phyloP scores from a whole-genome alignment of 805 yeast species.

The Torulaspora quercuum region DNA sequence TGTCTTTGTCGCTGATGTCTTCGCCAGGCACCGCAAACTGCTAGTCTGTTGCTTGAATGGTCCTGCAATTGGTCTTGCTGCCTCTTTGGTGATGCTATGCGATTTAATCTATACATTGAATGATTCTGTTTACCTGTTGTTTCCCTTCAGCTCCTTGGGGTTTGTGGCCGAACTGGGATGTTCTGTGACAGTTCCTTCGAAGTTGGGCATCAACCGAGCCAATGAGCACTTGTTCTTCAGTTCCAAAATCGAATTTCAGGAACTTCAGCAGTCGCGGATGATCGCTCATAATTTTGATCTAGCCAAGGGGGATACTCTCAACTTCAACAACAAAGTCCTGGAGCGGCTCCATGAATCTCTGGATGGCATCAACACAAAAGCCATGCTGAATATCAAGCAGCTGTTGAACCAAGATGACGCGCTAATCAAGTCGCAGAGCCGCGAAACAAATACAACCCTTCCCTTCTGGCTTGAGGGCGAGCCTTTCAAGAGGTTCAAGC shows the following conservation, averaged over 20 bases:
- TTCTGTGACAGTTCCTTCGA: slow-evolving; percentile 59
- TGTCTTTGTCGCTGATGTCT: slow-evolving; percentile 59
- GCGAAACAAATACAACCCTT: slow-evolving; percentile 23
- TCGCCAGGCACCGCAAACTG: slow-evolving; percentile 66
- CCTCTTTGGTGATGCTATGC: slow-evolving; percentile 66
- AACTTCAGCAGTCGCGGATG: slow-evolving; percentile 53
- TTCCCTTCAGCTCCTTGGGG: slow-evolving; percentile 80
- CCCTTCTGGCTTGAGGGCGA: slow-evolving; percentile 31
- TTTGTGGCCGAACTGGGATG: slow-evolving; percentile 78
- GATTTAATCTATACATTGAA: slow-evolving; percentile 71
- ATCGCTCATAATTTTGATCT: slow-evolving; percentile 53
- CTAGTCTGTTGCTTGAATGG: slow-evolving; percentile 77
- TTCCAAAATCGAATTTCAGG: slow-evolving; percentile 56
- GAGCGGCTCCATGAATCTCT: slow-evolving; percentile 39
- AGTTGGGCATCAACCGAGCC: slow-evolving; percentile 71
- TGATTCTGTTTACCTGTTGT: slow-evolving; percentile 53
- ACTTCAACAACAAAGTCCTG: slow-evolving; percentile 45
- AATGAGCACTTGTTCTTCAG: slow-evolving; percentile 71
- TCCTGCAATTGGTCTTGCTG: slow-evolving; percentile 76
- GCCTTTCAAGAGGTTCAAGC: slow-evolving; percentile 24
- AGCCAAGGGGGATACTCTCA: slow-evolving; percentile 37
- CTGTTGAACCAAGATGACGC: slow-evolving; percentile 29
- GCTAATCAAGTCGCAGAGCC: slow-evolving; percentile 19
- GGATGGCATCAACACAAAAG: slow-evolving; percentile 33
- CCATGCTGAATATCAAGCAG: slow-evolving; percentile 43